Evolutionary conservation across 2,329 filamentous ascomycete genomes (phyloP).

Genomic region (Lojkania enalia): DNA sequence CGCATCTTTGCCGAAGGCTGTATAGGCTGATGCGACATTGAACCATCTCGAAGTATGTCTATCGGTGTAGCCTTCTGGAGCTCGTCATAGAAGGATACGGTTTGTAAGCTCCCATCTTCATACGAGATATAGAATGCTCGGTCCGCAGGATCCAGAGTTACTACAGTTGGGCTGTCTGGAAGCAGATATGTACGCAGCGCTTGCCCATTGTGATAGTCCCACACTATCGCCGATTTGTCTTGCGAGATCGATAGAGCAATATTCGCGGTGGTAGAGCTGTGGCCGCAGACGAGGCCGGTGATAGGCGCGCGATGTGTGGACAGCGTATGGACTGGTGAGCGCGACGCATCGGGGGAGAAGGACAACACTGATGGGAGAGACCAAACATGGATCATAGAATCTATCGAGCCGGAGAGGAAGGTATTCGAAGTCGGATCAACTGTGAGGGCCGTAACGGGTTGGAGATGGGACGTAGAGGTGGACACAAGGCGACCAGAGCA

Average conservation of each 20-base stretch:
- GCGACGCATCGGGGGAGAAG: constrained; percentile 56
- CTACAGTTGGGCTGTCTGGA: constrained; percentile 69
- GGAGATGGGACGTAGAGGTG: constrained; percentile 77
- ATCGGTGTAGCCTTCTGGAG: constrained; percentile 44
- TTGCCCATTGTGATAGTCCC: constrained; percentile 84
- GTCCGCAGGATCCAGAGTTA: constrained; percentile 79
- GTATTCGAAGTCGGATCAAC: constrained; percentile 71
- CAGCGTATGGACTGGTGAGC: constrained; percentile 75
- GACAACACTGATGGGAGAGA: constrained; percentile 74
- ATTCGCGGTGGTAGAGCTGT: constrained; percentile 72
- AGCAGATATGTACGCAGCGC: constrained; percentile 82
- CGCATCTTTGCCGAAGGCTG: constrained; percentile 45
- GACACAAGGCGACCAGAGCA: constrained; percentile 76
- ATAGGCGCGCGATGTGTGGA: constrained; percentile 76
- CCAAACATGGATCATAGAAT: constrained; percentile 94
- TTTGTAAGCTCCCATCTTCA: constrained; percentile 77
- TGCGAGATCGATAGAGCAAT: constrained; percentile 81
- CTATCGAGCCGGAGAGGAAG: constrained; percentile 76
- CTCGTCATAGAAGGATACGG: constrained; percentile 72
- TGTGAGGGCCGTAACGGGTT: constrained; percentile 75
- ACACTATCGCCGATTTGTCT: constrained; percentile 88
- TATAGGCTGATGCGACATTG: constrained; percentile 59
- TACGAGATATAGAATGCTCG: constrained; percentile 80
- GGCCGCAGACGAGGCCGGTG: constrained; percentile 64
- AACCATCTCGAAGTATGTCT: constrained; percentile 53